A percentile compares a stretch with the other conserved stretches of the same genome.
Conservation (phyloP, 2,329 filamentous ascomycete genomes). For the Clonostachys rhizophaga region DNA sequence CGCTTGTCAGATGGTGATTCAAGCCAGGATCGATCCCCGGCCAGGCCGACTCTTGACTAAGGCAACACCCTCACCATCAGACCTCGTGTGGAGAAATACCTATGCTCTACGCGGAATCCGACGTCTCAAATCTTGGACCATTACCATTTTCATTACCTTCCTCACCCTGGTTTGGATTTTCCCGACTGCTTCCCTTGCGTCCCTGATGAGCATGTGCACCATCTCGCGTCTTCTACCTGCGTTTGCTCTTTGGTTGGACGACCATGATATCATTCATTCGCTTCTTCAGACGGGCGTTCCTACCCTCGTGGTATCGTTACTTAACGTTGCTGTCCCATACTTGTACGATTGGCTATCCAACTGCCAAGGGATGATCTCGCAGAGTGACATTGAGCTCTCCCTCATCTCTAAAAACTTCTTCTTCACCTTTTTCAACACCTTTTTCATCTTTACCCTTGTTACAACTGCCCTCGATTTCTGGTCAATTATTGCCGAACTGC, state of each 20-base stretch:
- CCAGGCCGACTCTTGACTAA: slow-evolving; percentile 83
- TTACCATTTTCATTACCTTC: slow-evolving; percentile 78
- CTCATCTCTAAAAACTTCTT: slow-evolving; percentile 98
- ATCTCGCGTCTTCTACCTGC: slow-evolving; percentile 69
- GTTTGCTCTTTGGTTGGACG: slow-evolving; percentile 61
- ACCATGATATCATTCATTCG: slow-evolving; percentile 66
- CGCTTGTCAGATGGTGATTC: slow-evolving; percentile 90
- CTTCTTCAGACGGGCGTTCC: slow-evolving; percentile 85
- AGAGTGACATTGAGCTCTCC: slow-evolving; percentile 89
- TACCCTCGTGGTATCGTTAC: slow-evolving; percentile 76
- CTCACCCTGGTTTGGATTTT: slow-evolving; percentile 87
- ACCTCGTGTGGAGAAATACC: slow-evolving; percentile 94
- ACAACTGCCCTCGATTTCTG: slow-evolving; percentile 77
- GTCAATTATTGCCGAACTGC: slow-evolving; percentile 47
- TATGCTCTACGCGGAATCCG: slow-evolving; percentile 73
- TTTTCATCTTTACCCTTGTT: slow-evolving; percentile 88
- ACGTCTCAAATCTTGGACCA: slow-evolving; percentile 73
- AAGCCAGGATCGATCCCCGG: slow-evolving; percentile 86
- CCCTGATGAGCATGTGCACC: slow-evolving; percentile 74
- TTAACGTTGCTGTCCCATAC: slow-evolving; percentile 88
- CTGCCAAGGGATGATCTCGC: slow-evolving; percentile 90
- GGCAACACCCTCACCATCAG: slow-evolving; percentile 79
- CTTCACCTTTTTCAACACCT: slow-evolving; percentile 99
- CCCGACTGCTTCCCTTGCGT: slow-evolving; percentile 74
- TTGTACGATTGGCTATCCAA: slow-evolving; percentile 92